Base-by-base conservation (phyloP, 2,329 filamentous ascomycete genomes). In the Exophiala phaeomuriformis region DNA sequence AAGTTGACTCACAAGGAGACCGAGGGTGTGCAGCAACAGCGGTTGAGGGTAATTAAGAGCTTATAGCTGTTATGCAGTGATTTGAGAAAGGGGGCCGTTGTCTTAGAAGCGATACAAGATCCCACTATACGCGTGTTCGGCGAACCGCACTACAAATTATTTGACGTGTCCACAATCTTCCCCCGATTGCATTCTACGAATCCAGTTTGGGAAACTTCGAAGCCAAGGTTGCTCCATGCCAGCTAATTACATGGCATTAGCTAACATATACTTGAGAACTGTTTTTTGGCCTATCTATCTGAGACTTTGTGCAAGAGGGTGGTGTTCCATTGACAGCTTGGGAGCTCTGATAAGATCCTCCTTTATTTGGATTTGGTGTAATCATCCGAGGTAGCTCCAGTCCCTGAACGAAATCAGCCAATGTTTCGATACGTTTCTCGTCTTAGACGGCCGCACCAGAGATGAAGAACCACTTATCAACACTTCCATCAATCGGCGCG, bases 391-490 rank as follows among this genome's bases (percentile, higher is more conserved):
- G 53, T 56, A 12, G 56, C 56, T 55, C 59, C 59, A 57, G 56
- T 47, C 46, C 56, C 59, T 61, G 55, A 40, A 50, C 30, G 51
- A 42, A 49, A 58, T 61, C 57, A 61, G 59, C 47, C 43, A 56
- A 51, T 39, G 10, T n/a, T 12, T 19, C 47, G 10, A 31, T 48
- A 42, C 33, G 48, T 30, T 47, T 47, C 19, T 19, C 51, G 42
- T 44, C 48, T 56, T 87, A 91, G 66, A 85, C 79, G 65, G 90
- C 88, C 69, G 93, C 93, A 74, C 93, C 93, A 72, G 90, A 95
- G 76, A 98, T 98, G 84, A 97, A 98, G 86, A 98, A 98, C 93
- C 93, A 98, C 84, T 98, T 98, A 83, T 98, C 93, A 70, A 97
- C 95, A 75, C 85, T 94, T 71, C 83, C 81, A 71, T 98, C 93